Conservation (phyloP, 345 rosid species). For the Angophora floribunda region DNA sequence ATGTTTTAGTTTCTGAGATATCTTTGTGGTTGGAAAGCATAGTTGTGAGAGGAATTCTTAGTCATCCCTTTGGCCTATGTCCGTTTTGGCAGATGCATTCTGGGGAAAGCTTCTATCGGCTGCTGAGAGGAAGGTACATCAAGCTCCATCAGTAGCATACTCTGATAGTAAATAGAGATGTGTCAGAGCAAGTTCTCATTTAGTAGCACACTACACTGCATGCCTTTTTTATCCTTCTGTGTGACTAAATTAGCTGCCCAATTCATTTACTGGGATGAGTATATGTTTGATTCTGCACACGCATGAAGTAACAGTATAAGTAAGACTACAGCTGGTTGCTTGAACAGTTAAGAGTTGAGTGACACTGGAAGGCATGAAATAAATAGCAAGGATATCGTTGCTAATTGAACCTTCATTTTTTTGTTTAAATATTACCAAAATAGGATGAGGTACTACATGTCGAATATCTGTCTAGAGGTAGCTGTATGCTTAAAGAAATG, state of each 20-base stretch:
- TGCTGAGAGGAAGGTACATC: constrained; percentile 59
- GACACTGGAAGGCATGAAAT: background rate
- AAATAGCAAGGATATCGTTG: background rate
- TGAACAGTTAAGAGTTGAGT: background rate
- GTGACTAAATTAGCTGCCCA: background rate
- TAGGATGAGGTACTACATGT: background rate
- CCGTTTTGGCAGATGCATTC: constrained; percentile 43
- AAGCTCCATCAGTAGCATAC: background rate
- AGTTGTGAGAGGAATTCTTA: background rate
- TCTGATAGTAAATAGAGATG: background rate
- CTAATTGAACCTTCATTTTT: background rate
- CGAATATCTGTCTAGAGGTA: background rate
- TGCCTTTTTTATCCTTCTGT: background rate
- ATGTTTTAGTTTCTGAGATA: background rate
- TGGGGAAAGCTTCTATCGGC: constrained; percentile 70
- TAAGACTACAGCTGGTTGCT: background rate
- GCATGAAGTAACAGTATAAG: background rate
- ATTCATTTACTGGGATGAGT: background rate
- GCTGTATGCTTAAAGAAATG: background rate
- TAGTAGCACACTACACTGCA: background rate
- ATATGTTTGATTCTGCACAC: background rate
- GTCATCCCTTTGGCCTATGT: background rate
- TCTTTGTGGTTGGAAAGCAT: background rate
- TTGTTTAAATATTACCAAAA: background rate
- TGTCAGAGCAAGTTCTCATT: background rate